Conservation (phyloP, 148 eudicot species). For the Camellia japonica region DNA sequence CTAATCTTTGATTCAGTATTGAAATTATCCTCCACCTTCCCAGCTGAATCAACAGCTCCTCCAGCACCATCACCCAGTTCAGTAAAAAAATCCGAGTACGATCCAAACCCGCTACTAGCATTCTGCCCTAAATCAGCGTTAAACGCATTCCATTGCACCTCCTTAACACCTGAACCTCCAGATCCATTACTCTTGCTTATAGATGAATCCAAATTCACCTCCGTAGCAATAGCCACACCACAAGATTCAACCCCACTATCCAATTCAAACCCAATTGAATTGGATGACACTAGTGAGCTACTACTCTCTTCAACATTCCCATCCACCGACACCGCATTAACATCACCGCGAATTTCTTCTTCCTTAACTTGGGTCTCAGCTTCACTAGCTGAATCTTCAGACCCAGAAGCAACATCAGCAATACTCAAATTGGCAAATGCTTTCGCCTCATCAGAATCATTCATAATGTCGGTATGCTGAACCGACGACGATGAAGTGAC, state of each 20-base stretch:
- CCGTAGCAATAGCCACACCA: slow-evolving; percentile 26
- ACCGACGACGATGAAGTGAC: background rate
- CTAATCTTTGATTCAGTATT: slow-evolving; percentile 25
- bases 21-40: slow-evolving; percentile 31
- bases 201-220: slow-evolving; percentile 24
- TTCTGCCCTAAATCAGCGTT: slow-evolving; percentile 36
- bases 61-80: slow-evolving; percentile 42
- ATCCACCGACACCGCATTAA: background rate
- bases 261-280: slow-evolving; percentile 34
- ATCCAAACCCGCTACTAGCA: slow-evolving; percentile 53
- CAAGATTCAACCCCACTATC: slow-evolving; percentile 31
- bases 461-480: slow-evolving; percentile 29
- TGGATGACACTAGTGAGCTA: slow-evolving; percentile 24
- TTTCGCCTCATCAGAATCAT: slow-evolving; percentile 50
- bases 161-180: slow-evolving; percentile 57
- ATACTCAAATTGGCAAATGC: slow-evolving; percentile 44
- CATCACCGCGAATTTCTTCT: slow-evolving; percentile 13
- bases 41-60: slow-evolving; percentile 33
- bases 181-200: slow-evolving; percentile 31
- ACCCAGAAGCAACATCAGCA: slow-evolving; percentile 16
- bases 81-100: slow-evolving; percentile 68
- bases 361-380: slow-evolving; percentile 27
- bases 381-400: slow-evolving; percentile 22
- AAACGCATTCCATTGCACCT: slow-evolving; percentile 86
- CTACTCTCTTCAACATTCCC: slow-evolving; percentile 29